Evolutionary conservation across 805 yeast species (phyloP), one percentile per base, ranked within the genome.

Genomic region (Brettanomyces custersianus): DNA sequence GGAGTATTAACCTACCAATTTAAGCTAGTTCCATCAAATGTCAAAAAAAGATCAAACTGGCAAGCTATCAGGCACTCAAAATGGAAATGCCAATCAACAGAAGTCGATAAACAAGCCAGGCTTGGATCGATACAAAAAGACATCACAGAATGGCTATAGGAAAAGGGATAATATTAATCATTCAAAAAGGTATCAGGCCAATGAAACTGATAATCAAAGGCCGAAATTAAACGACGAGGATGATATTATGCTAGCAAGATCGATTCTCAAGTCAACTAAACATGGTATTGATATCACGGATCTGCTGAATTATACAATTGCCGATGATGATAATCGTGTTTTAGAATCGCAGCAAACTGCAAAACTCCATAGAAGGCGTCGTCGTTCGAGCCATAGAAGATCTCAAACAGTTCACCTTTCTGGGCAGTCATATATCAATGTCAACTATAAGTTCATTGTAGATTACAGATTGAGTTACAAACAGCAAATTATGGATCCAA

Each of bases 381-480:
- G 52, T 4, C 62, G 57, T 15, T 56, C 57, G 3, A 43, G 44
- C 12, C 60, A 54, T 35, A 37, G 33, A 21, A 33, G 39, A 13
- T 8, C 17, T 4, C 16, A 25, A 10, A 31, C 38, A 13, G 54
- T 76, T 5, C 74, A 70, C 40, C 55, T 82, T 13, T 66, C 67
- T 4, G 90, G 90, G 0, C 72, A 77, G 59, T 63, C 72, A 3
- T 82, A 75, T 45, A 79, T 86, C 40, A 92, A 90, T 52, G 90
- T 87, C 16, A 80, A 82, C 53, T 88, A 80, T 53, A 74, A 85
- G 46, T 81, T 92, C 48, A 71, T 90, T 15, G 82, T 90, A n/a
- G 82, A 84, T 46, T 65, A 72, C 34, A 53, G 75, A 28, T 64
- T 68, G 27, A 70, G 70, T 31, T 80, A 74, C 49, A 52, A 60